These are phyloP conservation scores for Lagenaria siceraria DNA, from an alignment of 306 rosid genomes.

Conservation along the genomic window DNA sequence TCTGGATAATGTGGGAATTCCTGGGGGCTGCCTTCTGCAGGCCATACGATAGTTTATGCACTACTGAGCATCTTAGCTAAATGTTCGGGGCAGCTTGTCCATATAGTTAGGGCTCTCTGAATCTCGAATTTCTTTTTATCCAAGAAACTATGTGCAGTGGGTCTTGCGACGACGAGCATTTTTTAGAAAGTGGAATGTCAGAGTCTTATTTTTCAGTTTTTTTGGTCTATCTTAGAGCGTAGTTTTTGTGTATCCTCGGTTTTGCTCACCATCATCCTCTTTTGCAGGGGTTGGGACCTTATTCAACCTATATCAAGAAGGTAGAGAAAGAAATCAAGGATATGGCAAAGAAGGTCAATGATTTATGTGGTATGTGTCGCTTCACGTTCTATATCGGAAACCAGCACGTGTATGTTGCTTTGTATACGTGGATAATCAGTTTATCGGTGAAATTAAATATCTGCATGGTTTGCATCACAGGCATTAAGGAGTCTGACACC, in stretches of 20 bases:
- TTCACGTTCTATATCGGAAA: neutral
- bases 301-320: slow-evolving; percentile 67
- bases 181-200: neutral
- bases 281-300: slow-evolving; percentile 91
- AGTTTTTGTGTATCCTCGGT: neutral
- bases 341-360: slow-evolving; percentile 94
- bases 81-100: neutral
- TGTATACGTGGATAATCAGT: neutral
- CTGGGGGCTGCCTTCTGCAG: neutral
- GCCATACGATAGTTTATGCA: neutral
- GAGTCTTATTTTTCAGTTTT: neutral
- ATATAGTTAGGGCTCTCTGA: neutral
- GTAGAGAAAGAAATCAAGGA: slow-evolving; percentile 91
- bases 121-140: neutral
- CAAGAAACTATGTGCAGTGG: neutral
- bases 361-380: slow-evolving; percentile 54
- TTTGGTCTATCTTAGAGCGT: neutral
- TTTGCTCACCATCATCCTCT: neutral
- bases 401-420: neutral
- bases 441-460: slow-evolving; percentile 1
- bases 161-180: neutral
- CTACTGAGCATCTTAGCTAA: neutral
- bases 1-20: neutral
- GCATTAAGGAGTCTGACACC: slow-evolving; percentile 98
- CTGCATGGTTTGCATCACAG: slow-evolving; percentile 21